A percentile compares a stretch with the other conserved stretches of the same genome.
These are phyloP conservation scores for Cicer chorassanicum DNA, from an alignment of 306 rosid genomes.

Conservation along the genomic window DNA sequence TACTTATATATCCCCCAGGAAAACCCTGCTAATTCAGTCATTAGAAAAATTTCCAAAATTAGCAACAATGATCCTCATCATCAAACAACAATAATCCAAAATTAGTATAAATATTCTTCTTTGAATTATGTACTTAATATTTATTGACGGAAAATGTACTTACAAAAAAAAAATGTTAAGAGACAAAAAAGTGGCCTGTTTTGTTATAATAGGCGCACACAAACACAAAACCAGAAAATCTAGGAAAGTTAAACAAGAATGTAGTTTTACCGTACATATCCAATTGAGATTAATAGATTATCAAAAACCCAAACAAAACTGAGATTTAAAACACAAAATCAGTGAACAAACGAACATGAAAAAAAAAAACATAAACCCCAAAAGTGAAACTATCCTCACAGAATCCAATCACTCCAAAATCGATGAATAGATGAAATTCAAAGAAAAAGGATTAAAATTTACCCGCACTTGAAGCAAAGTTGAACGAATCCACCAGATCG, in stretches of 20 bases:
- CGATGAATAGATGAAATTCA: conserved; percentile 41
- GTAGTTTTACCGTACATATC: background rate
- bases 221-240: conserved; percentile 33
- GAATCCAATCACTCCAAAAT: conserved; percentile 37
- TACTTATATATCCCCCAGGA: conserved; percentile 3
- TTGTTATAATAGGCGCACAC: background rate
- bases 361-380: conserved; percentile 41
- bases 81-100: conserved; percentile 2
- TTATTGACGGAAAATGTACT: conserved; percentile 26
- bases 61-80: conserved; percentile 37
- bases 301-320: conserved; percentile 40
- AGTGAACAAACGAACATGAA: background rate
- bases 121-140: conserved; percentile 24
- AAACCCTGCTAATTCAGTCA: conserved; percentile 34
- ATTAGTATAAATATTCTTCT: conserved; percentile 14
- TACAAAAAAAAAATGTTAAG: background rate
- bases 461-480: conserved; percentile 92
- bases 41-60: conserved; percentile 40
- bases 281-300: conserved; percentile 10
- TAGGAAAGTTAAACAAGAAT: background rate
- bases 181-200: conserved; percentile 38
- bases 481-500: conserved; percentile 93
- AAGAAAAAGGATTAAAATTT: conserved; percentile 38
- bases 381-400: conserved; percentile 44
- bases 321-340: conserved; percentile 28